These are phyloP conservation scores for Aspergillus sp. DNA, from an alignment of 2,329 filamentous ascomycete species.

Conservation along the genomic window DNA sequence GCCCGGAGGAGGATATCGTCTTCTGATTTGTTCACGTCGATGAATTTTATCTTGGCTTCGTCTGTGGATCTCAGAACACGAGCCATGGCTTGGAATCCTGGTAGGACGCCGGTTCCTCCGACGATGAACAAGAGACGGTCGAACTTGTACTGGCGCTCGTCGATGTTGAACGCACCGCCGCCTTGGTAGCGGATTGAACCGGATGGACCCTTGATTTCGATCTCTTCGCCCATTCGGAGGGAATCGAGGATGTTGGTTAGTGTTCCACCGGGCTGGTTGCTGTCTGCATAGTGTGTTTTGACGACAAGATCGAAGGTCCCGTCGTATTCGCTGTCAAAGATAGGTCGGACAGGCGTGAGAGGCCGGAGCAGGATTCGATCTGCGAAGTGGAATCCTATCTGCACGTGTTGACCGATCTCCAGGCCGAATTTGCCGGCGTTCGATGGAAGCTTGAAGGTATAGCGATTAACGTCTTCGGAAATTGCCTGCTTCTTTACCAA, in stretches of 20 bases:
- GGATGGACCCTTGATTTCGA: conserved; percentile 49
- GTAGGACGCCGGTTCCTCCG: conserved; percentile 48
- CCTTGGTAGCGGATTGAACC: conserved; percentile 49
- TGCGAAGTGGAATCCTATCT: conserved; percentile 48
- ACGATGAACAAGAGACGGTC: conserved; percentile 44
- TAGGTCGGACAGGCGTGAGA: conserved; percentile 47
- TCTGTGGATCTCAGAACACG: conserved; percentile 36
- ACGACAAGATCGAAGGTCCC: conserved; percentile 46
- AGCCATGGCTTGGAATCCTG: conserved; percentile 46
- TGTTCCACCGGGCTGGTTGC: conserved; percentile 48
- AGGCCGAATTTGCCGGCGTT: conserved; percentile 40
- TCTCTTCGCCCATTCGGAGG: conserved; percentile 43
- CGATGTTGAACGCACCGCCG: conserved; percentile 42
- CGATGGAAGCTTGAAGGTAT: conserved; percentile 44
- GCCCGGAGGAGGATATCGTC: conserved; percentile 43
- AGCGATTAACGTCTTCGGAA: conserved; percentile 41
- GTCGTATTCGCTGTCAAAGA: conserved; percentile 33
- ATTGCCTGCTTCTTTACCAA: conserved; percentile 36
- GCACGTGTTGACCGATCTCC: conserved; percentile 48
- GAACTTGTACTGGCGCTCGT: conserved; percentile 37
- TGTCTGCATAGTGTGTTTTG: conserved; percentile 48
- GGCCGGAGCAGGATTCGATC: conserved; percentile 48
- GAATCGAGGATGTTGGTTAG: conserved; percentile 49
- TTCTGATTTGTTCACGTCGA: conserved; percentile 48
- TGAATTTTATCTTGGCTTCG: conserved; percentile 35